A percentile compares a stretch with the other conserved stretches of the same genome.
Evolutionary conservation across 2,329 filamentous ascomycete species (phyloP).

Genomic region (Clonostachys sp.): DNA sequence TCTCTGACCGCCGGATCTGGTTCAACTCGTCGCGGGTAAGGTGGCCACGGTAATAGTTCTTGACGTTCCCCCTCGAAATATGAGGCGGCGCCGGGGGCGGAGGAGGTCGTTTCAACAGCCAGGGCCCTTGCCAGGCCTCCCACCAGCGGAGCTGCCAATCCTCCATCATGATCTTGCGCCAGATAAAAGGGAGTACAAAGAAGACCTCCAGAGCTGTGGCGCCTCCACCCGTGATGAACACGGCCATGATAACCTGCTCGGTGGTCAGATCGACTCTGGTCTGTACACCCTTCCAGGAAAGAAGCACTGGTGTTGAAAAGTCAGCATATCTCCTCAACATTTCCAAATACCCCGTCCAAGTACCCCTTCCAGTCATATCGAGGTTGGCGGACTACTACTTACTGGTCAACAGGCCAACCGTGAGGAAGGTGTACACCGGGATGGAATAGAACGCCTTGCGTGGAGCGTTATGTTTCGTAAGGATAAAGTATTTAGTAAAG

Average conservation of each 20-base stretch:
- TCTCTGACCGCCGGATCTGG: constrained; percentile 8
- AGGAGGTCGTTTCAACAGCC: constrained; percentile 32
- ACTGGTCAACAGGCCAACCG: constrained; percentile 23
- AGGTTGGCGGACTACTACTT: too few species aligned
- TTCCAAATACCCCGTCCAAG: too few species aligned
- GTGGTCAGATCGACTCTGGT: constrained; percentile 10
- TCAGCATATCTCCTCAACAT: too few species aligned
- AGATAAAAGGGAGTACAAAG: constrained; percentile 44
- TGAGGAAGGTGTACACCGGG: constrained; percentile 30
- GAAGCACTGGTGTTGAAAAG: constrained; percentile 30
- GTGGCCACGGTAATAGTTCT: constrained; percentile 44
- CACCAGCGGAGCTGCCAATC: constrained; percentile 47
- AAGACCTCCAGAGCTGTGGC: constrained; percentile 33
- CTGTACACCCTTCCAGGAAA: constrained; percentile 36
- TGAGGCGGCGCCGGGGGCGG: constrained; percentile 26
- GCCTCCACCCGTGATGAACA: constrained; percentile 36
- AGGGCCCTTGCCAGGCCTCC: constrained; percentile 39
- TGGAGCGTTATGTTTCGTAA: constrained; percentile 19
- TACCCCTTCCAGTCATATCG: too few species aligned
- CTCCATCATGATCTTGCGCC: constrained; percentile 41
- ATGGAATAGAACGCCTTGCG: constrained; percentile 25
- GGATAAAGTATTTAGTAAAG: neutral
- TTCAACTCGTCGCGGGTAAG: constrained; percentile 38
- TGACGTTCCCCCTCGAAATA: constrained; percentile 36
- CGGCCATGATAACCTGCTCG: constrained; percentile 19